Conservation (phyloP, 306 rosid species). For the Cotoneaster glaucophyllus region DNA sequence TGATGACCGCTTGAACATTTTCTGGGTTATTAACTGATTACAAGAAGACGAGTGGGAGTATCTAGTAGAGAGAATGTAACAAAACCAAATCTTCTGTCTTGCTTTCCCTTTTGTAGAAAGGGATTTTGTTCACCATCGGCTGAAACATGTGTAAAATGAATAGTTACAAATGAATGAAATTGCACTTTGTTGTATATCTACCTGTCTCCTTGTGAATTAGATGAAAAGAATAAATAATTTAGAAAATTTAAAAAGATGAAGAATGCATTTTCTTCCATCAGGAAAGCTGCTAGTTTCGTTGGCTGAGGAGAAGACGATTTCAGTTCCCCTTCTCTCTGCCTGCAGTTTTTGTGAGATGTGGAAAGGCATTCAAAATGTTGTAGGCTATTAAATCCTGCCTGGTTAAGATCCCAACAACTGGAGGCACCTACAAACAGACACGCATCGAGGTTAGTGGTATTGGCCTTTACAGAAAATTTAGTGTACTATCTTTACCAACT, state of each 20-base stretch:
- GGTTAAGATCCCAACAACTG: constrained; percentile 78
- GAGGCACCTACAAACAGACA: constrained; percentile 49
- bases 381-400: constrained; percentile 71
- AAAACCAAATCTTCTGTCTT: constrained; percentile 6
- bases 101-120: constrained; percentile 8
- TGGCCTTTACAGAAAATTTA: background rate
- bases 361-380: constrained; percentile 71
- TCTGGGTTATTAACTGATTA: background rate
- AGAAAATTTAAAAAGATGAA: constrained; percentile 9
- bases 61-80: background rate
- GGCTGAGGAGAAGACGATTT: constrained; percentile 16
- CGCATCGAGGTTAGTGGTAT: constrained; percentile 31
- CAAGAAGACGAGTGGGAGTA: background rate
- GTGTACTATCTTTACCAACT: background rate
- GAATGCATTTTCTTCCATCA: constrained; percentile 10
- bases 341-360: constrained; percentile 49
- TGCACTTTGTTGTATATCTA: constrained; percentile 22
- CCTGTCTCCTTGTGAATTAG: constrained; percentile 24
- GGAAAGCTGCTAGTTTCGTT: constrained; percentile 24
- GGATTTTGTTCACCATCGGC: constrained; percentile 11
- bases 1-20: background rate
- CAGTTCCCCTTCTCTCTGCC: constrained; percentile 40
- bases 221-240: constrained; percentile 33
- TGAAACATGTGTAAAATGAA: constrained; percentile 29
- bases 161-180: constrained; percentile 31